Base-by-base conservation (phyloP, 2,329 filamentous ascomycete genomes). In the Neopestalotiopsis rosae region DNA sequence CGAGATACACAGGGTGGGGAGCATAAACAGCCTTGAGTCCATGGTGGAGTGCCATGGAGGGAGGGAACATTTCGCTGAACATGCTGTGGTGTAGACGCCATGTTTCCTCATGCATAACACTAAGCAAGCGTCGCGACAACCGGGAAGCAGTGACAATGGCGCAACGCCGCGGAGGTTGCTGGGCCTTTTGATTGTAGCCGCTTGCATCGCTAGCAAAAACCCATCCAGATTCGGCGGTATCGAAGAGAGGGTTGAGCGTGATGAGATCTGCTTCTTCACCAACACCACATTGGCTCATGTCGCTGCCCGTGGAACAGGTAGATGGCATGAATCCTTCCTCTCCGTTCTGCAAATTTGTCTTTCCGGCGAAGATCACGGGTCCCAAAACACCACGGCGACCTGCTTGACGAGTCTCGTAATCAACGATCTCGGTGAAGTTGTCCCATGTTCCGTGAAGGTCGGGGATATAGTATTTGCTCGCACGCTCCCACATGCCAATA, bases 61-160 rank as follows among this genome's bases (percentile, higher is more conserved):
- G 87, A 1, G 92, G 92, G 81, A 91, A 94, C 92, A 95, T 95
- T 79, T 95, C 92, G 32, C 88, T 89, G 77, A 93, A 94, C 91
- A 91, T 94, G 79, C 85, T 90, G 79, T 90, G 92, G 71, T 89
- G 89, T 73, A 88, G 84, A 34, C 87, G 85, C 79, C 85, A 90
- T 61, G 90, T 91, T 75, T 94, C 92, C 72, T 92, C 87, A 79
- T 95, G 92, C 91, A 95, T 94, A 5, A 89, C 89, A 61, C 86
- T 80, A 5, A 94, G 81, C 1, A 94, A 83, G 13, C 91, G 87
- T 30, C 89, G 87, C 34, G 89, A 91, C 42, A 94, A 82, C 10
- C 92, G 89, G 1, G 87, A 89, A 0, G 91, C 90, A 2, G 92
- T 94, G 70, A 94, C 90, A 76, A 94, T 92, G 65, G 91, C 88